Percentiles rank a stretch among this genome's conserved stretches.
phyloP scores from a whole-genome alignment of 257 asterid genomes.

The Thymus mandschuricus region DNA sequence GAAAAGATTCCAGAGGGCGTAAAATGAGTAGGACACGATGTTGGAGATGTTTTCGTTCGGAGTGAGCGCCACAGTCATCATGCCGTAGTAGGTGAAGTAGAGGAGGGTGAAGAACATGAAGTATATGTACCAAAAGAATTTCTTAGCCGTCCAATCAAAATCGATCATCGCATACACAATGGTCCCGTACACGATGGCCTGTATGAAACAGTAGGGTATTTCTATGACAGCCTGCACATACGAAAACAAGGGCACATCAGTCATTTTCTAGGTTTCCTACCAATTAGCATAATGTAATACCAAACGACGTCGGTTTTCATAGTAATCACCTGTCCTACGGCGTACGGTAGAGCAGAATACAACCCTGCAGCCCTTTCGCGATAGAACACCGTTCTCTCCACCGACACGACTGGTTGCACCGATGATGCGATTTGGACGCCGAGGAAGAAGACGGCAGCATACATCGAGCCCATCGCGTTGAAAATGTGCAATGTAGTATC shows the following conservation, averaged over 20 bases:
- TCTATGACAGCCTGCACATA: slow-evolving; percentile 43
- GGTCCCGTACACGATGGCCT: slow-evolving; percentile 41
- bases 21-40: slow-evolving; percentile 35
- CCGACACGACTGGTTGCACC: slow-evolving; percentile 41
- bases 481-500: slow-evolving; percentile 28
- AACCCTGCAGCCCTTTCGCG: slow-evolving; percentile 59
- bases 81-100: slow-evolving; percentile 53
- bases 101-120: slow-evolving; percentile 40
- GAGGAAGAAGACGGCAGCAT: slow-evolving; percentile 41
- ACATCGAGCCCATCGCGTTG: slow-evolving; percentile 46
- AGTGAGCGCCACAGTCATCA: slow-evolving; percentile 47
- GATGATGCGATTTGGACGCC: slow-evolving; percentile 44
- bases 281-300: too few relatives aligned
- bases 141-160: slow-evolving; percentile 48
- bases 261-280: too few relatives aligned
- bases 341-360: slow-evolving; percentile 58
- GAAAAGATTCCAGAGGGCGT: slow-evolving; percentile 41
- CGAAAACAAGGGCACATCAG: not conserved
- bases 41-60: slow-evolving; percentile 44
- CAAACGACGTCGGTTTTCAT: too few relatives aligned
- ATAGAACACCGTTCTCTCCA: slow-evolving; percentile 48
- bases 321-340: slow-evolving; percentile 48
- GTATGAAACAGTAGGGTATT: slow-evolving; percentile 41
- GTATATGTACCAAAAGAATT: slow-evolving; percentile 45
- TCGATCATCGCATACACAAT: slow-evolving; percentile 58